Evolutionary conservation across 495 filamentous ascomycete species (phyloP).

Genomic region (Aspergillus mulundensis): DNA sequence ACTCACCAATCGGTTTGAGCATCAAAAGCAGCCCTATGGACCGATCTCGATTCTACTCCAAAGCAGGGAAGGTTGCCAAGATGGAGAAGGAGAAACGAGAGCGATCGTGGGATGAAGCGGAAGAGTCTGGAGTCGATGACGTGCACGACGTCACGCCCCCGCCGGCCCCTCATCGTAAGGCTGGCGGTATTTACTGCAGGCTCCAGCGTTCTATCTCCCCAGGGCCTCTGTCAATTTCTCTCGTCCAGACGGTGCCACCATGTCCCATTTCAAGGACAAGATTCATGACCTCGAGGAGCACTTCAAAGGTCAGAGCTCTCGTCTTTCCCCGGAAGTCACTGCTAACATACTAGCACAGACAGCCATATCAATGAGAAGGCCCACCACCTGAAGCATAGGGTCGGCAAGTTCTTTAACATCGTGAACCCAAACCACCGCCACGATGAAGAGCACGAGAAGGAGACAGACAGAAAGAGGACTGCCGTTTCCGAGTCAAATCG

Average conservation of each 20-base stretch:
- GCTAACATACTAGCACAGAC: slow-evolving; percentile 24
- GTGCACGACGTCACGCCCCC: neutral
- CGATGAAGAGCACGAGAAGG: slow-evolving; percentile 86
- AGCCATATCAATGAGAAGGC: slow-evolving; percentile 45
- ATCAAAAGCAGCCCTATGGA: neutral
- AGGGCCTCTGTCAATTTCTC: neutral
- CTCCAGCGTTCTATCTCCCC: neutral
- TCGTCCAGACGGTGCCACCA: slow-evolving; percentile 14
- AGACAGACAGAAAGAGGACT: slow-evolving; percentile 73
- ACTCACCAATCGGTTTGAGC: slow-evolving; percentile 4
- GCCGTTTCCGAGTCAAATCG: slow-evolving; percentile 70
- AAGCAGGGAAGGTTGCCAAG: neutral
- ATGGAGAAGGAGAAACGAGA: neutral
- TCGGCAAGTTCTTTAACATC: slow-evolving; percentile 67
- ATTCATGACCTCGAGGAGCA: slow-evolving; percentile 29
- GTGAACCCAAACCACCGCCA: slow-evolving; percentile 91
- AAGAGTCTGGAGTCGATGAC: neutral
- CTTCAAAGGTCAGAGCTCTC: slow-evolving; percentile 27
- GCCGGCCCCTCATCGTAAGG: neutral
- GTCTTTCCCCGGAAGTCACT: neutral
- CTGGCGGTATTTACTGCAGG: neutral
- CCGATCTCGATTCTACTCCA: neutral
- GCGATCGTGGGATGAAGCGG: neutral
- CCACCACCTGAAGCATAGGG: slow-evolving; percentile 54
- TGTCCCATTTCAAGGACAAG: slow-evolving; percentile 34